Conservation (phyloP, 495 filamentous ascomycete species). For the Podospora bellae-mahoneyi region DNA sequence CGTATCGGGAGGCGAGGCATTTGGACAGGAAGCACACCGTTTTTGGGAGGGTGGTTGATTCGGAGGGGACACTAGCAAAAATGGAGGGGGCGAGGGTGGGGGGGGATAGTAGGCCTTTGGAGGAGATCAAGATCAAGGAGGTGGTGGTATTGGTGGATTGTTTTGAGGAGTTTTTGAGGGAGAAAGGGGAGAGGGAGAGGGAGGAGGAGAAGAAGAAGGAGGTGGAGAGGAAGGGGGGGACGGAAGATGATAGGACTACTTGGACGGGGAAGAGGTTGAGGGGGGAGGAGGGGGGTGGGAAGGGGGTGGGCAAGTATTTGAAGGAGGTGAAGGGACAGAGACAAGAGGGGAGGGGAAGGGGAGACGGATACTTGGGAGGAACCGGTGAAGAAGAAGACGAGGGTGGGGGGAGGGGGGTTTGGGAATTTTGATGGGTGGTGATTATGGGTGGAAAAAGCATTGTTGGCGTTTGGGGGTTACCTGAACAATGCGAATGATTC, state of each 20-base stretch:
- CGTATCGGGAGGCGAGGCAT: conserved; percentile 76
- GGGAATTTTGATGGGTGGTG: conserved; percentile 90
- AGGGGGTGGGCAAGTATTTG: conserved; percentile 76
- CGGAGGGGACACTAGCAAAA: conserved; percentile 58
- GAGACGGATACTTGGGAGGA: conserved; percentile 57
- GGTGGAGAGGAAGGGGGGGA: conserved; percentile 50
- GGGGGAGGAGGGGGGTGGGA: conserved; percentile 40
- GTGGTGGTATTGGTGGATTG: conserved; percentile 89
- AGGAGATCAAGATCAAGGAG: conserved; percentile 75
- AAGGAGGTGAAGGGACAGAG: conserved; percentile 16
- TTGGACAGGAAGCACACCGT: conserved; percentile 96
- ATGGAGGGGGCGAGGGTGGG: conserved; percentile 71
- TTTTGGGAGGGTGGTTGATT: conserved; percentile 80
- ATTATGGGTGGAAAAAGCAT: not conserved
- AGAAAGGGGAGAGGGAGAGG: conserved; percentile 52
- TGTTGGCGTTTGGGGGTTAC: no score
- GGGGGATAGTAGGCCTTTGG: conserved; percentile 65
- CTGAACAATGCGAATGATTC: no score
- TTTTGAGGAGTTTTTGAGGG: conserved; percentile 84
- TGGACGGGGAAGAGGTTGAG: conserved; percentile 88
- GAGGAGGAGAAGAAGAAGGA: conserved; percentile 51
- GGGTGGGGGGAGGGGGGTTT: conserved; percentile 67
- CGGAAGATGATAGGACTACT: conserved; percentile 79
- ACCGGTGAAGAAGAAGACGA: conserved; percentile 76
- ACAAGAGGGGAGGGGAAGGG: conserved; percentile 57